These are phyloP conservation scores for Noccaea bulbosa DNA, from an alignment of 345 rosid genomes.

Conservation along the genomic window DNA sequence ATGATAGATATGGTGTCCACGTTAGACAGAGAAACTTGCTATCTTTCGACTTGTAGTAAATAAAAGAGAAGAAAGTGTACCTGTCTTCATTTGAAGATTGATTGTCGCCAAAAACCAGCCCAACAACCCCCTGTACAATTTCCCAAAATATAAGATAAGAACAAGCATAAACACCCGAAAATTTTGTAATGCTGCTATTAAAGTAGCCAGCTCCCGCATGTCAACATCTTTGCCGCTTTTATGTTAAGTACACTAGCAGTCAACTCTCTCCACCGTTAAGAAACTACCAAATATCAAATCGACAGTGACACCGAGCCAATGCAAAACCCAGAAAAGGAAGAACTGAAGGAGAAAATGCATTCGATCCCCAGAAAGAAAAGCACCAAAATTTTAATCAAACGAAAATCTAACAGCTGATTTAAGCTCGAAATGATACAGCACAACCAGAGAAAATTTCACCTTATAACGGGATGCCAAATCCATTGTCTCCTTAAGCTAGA, in stretches of 20 bases:
- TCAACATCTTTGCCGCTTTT: not conserved
- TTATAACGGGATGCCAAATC: constrained; percentile 91
- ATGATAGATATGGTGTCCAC: not conserved
- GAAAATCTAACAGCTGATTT: not conserved
- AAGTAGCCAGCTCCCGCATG: too few species aligned
- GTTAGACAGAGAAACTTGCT: not conserved
- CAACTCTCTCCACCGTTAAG: constrained; percentile 2
- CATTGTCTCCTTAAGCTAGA: constrained; percentile 46
- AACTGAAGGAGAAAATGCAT: too few species aligned
- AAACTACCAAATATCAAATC: not conserved
- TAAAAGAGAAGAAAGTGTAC: constrained; percentile 42
- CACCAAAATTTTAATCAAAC: not conserved
- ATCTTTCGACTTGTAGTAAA: not conserved
- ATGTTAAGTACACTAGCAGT: not conserved
- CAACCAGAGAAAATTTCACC: constrained; percentile 46
- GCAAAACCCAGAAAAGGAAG: not conserved
- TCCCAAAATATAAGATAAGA: constrained; percentile 22
- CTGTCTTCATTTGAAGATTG: constrained; percentile 77
- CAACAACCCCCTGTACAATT: constrained; percentile 83
- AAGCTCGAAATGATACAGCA: not conserved
- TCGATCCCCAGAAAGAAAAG: not conserved
- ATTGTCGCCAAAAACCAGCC: constrained; percentile 89
- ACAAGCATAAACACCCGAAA: not conserved
- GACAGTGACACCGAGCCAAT: not conserved
- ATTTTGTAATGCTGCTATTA: not conserved